These are phyloP conservation scores for Nicotiana knightiana DNA, from an alignment of 257 asterid species.

Conservation along the genomic window DNA sequence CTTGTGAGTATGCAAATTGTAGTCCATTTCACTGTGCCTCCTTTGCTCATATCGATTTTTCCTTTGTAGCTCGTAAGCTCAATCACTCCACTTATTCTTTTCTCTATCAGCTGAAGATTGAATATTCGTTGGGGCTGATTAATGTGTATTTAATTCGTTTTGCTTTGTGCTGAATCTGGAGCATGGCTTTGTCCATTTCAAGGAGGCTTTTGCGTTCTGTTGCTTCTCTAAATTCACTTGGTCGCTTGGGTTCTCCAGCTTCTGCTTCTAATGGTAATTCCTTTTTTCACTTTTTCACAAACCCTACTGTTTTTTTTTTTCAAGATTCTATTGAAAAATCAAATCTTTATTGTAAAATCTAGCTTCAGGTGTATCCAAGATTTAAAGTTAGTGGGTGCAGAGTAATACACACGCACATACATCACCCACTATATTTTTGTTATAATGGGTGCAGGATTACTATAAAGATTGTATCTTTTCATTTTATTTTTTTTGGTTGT, in stretches of 20 bases:
- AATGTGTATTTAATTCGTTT: not conserved
- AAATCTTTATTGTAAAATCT: not conserved
- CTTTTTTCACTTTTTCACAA: not conserved
- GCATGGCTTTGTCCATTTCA: constrained; percentile 24
- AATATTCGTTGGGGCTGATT: not conserved
- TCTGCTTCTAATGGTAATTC: constrained; percentile 4
- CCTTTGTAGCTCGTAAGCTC: not conserved
- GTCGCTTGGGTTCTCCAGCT: constrained; percentile 7
- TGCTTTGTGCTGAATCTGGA: not conserved
- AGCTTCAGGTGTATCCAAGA: not conserved
- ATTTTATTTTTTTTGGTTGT: not conserved
- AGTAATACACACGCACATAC: not conserved
- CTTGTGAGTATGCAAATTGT: too few species aligned
- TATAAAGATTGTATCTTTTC: not conserved
- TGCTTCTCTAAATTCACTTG: constrained; percentile 8
- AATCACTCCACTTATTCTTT: too few species aligned
- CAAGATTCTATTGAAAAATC: not conserved
- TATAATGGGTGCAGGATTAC: not conserved
- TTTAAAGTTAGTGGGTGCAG: not conserved
- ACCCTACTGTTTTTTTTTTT: not conserved
- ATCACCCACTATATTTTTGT: not conserved
- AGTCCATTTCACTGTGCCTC: not conserved
- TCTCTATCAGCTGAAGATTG: not conserved
- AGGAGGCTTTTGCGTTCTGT: constrained; percentile 13
- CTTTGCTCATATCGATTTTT: not conserved